Conservation (phyloP, 148 eudicot species). For the Mesembryanthemum crystallinum region DNA sequence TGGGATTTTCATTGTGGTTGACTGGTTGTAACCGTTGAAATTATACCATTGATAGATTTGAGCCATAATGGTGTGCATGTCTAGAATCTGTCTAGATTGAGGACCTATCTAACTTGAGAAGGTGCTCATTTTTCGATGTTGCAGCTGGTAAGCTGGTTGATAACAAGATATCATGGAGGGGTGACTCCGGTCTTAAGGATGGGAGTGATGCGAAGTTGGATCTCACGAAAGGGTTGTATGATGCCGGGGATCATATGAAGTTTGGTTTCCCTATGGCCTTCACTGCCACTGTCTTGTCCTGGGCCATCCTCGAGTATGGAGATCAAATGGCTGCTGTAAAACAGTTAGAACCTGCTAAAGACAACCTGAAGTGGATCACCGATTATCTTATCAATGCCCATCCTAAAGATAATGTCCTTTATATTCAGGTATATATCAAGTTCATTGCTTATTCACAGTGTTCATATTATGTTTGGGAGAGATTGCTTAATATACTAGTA, state of each 20-base stretch:
- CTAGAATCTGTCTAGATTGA: not conserved
- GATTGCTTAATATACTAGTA: not conserved
- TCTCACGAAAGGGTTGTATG: slow-evolving; percentile 89
- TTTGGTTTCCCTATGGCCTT: slow-evolving; percentile 93
- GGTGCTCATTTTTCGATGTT: slow-evolving; percentile 23
- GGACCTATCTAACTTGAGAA: slow-evolving; percentile 5
- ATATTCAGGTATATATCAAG: slow-evolving; percentile 61
- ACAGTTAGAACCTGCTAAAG: slow-evolving; percentile 71
- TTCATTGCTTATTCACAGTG: not conserved
- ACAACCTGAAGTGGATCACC: slow-evolving; percentile 81
- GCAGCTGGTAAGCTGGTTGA: slow-evolving; percentile 86
- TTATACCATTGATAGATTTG: not conserved
- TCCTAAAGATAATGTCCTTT: slow-evolving; percentile 65
- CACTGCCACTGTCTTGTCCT: slow-evolving; percentile 86
- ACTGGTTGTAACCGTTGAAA: not conserved
- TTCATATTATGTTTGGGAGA: not conserved
- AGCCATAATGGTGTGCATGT: not conserved
- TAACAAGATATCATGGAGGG: slow-evolving; percentile 81
- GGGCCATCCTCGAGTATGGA: slow-evolving; percentile 93
- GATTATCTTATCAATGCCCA: slow-evolving; percentile 78
- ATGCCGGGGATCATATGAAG: slow-evolving; percentile 98
- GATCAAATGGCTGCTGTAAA: slow-evolving; percentile 72
- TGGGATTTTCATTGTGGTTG: not conserved
- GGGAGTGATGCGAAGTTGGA: slow-evolving; percentile 68
- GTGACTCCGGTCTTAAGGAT: slow-evolving; percentile 76